Percentiles rank a stretch among this genome's conserved stretches.
Evolutionary conservation across 345 rosid genomes (phyloP).

Genomic region (Kandelia obovata): DNA sequence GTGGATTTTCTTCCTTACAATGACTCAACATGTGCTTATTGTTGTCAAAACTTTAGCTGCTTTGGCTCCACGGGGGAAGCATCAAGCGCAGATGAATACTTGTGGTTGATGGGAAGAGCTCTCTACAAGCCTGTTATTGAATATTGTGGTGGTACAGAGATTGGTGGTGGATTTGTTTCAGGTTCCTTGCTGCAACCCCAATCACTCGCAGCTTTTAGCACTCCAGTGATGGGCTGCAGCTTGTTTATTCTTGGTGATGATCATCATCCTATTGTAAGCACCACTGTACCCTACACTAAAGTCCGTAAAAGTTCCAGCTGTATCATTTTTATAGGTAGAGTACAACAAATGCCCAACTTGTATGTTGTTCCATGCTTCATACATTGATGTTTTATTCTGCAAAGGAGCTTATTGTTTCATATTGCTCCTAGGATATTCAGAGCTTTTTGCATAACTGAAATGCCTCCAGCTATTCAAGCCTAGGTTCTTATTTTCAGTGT

Average conservation of each 20-base stretch:
- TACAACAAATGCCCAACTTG: no score
- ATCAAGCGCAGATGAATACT: slow-evolving; percentile 82
- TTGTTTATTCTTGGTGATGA: slow-evolving; percentile 72
- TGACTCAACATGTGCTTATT: slow-evolving; percentile 21
- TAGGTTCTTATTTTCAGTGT: background rate
- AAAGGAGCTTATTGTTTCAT: background rate
- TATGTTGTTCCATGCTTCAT: no score
- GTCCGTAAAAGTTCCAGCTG: background rate
- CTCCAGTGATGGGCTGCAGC: slow-evolving; percentile 88
- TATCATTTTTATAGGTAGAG: no score
- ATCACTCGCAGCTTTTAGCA: slow-evolving; percentile 90
- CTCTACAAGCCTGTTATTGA: slow-evolving; percentile 84
- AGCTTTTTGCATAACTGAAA: background rate
- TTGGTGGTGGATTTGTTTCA: slow-evolving; percentile 78
- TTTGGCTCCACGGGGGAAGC: slow-evolving; percentile 99
- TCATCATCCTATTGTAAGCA: slow-evolving; percentile 71
- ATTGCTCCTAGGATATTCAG: no score
- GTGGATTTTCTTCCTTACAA: slow-evolving; percentile 1
- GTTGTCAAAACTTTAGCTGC: slow-evolving; percentile 52
- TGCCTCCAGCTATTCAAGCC: background rate
- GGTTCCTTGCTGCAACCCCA: slow-evolving; percentile 89
- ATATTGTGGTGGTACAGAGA: slow-evolving; percentile 98
- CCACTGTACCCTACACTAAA: slow-evolving; percentile 7
- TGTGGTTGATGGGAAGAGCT: slow-evolving; percentile 97
- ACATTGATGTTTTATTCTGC: background rate